These are phyloP conservation scores for Ramaria rubella DNA, from an alignment of 768 basidiomycete genomes.

Conservation along the genomic window DNA sequence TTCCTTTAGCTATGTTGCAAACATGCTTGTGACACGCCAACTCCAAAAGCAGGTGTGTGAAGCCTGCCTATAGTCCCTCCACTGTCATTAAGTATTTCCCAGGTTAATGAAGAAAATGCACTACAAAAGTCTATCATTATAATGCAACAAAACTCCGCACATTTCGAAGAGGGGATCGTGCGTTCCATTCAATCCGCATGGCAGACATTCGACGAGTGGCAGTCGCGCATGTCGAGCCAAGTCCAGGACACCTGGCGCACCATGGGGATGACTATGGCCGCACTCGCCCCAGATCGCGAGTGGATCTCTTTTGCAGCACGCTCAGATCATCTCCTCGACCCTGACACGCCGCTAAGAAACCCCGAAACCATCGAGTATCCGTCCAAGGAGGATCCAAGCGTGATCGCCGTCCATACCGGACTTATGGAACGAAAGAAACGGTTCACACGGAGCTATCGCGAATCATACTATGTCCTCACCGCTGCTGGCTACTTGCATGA, in stretches of 20 bases:
- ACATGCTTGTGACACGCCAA: conserved; percentile 68
- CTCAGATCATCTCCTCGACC: conserved; percentile 91
- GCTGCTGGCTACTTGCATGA: conserved; percentile 96
- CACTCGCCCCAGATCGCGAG: conserved; percentile 80
- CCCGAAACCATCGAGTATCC: conserved; percentile 77
- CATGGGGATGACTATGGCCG: conserved; percentile 68
- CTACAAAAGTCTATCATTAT: conserved; percentile 97
- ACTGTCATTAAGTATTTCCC: not conserved
- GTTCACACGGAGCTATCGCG: conserved; percentile 80
- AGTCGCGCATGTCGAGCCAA: conserved; percentile 65
- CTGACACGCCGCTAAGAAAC: conserved; percentile 89
- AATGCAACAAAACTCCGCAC: conserved; percentile 95
- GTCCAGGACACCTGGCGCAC: conserved; percentile 70
- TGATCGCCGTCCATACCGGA: conserved; percentile 82
- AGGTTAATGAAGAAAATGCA: conserved; percentile 91
- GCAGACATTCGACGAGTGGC: conserved; percentile 95
- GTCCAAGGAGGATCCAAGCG: conserved; percentile 81
- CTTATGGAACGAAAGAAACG: conserved; percentile 93
- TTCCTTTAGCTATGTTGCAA: conserved; percentile 51
- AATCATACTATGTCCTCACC: conserved; percentile 88
- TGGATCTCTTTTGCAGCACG: conserved; percentile 95
- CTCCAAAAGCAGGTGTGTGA: conserved; percentile 62
- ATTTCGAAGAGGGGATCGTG: conserved; percentile 96
- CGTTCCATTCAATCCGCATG: conserved; percentile 93
- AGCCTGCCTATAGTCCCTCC: conserved; percentile 9